Evolutionary conservation across 805 yeast genomes (phyloP).

Genomic region (Metschnikowia lochheadii): DNA sequence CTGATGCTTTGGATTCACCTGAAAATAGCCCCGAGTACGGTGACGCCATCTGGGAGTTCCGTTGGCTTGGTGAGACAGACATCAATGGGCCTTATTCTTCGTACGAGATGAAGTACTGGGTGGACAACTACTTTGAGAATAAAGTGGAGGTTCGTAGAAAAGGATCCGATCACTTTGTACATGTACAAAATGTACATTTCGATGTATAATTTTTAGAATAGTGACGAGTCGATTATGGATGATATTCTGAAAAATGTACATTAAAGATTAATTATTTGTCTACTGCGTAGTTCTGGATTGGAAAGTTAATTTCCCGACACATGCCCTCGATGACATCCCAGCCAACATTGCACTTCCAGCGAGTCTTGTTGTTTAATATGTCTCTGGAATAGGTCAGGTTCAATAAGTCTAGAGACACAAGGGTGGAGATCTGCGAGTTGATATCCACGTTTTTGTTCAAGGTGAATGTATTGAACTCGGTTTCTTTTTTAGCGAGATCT

Average conservation of each 20-base stretch:
- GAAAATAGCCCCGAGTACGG: conserved; percentile 19
- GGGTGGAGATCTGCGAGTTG: conserved; percentile 56
- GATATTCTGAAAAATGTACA: not conserved
- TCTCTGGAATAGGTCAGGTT: conserved; percentile 44
- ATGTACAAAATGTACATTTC: conserved; percentile 24
- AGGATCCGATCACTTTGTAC: conserved; percentile 22
- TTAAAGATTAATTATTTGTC: conserved; percentile 21
- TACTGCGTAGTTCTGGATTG: conserved; percentile 56
- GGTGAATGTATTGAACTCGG: conserved; percentile 34
- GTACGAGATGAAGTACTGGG: conserved; percentile 58
- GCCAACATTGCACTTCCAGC: conserved; percentile 75
- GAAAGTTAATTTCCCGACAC: conserved; percentile 62
- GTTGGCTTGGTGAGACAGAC: conserved; percentile 38
- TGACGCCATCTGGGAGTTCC: conserved; percentile 44
- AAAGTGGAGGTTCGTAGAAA: conserved; percentile 40
- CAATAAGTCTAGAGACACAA: conserved; percentile 50
- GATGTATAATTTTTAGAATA: conserved; percentile 8
- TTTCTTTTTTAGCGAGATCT: conserved; percentile 28
- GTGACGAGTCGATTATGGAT: not conserved
- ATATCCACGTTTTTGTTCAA: conserved; percentile 44
- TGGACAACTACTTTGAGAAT: conserved; percentile 43
- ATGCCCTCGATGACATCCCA: conserved; percentile 61
- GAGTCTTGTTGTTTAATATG: conserved; percentile 59
- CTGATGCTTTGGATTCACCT: not conserved
- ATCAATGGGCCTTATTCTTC: conserved; percentile 48